These are phyloP conservation scores for Albatrellus ellisii DNA, from an alignment of 768 basidiomycete species.

Conservation along the genomic window DNA sequence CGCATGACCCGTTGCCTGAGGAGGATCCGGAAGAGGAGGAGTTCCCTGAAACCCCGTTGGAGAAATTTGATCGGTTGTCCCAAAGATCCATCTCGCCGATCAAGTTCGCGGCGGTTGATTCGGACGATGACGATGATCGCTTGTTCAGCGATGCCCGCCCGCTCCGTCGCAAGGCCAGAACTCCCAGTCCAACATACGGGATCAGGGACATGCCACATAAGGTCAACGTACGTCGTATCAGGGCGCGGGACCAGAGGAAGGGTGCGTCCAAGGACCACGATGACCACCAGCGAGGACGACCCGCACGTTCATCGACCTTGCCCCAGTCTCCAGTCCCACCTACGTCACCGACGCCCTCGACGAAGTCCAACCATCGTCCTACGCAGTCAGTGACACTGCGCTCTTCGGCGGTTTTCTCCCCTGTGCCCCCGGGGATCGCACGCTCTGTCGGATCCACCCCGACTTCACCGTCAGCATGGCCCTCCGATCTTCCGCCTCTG, in stretches of 20 bases:
- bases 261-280: conserved; percentile 6
- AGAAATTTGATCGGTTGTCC: too few relatives aligned
- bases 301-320: conserved; percentile 8
- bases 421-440: neutral
- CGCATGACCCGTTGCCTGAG: too few relatives aligned
- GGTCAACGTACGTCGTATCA: conserved; percentile 9
- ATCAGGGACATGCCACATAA: conserved; percentile 13
- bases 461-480: conserved; percentile 11
- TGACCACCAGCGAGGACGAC: conserved; percentile 6
- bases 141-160: too few relatives aligned
- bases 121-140: neutral
- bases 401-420: neutral
- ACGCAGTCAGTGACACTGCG: conserved; percentile 9
- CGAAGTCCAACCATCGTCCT: conserved; percentile 4
- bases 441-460: conserved; percentile 8
- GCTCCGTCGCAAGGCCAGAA: too few relatives aligned
- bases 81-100: neutral
- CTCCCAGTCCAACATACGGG: conserved; percentile 14
- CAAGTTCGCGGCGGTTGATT: neutral
- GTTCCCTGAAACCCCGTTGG: too few relatives aligned
- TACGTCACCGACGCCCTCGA: neutral
- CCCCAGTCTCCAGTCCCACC: conserved; percentile 5
- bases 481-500: conserved; percentile 6
- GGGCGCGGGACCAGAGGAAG: conserved; percentile 3
- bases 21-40: too few relatives aligned